phyloP scores from a whole-genome alignment of 768 basidiomycete genomes.

The Kwoniella botswanensis region DNA sequence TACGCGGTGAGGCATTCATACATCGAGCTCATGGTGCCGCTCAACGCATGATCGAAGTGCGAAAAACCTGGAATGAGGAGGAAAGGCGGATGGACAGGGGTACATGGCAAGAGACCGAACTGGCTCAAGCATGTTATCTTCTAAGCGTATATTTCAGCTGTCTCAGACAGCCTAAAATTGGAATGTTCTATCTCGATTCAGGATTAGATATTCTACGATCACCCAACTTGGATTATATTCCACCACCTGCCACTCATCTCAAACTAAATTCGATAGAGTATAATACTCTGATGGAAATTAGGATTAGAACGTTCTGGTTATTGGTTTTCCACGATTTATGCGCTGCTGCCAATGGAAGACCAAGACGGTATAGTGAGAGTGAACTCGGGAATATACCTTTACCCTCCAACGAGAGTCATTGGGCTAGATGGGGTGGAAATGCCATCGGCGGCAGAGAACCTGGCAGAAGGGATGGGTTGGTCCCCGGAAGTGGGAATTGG shows the following conservation, averaged over 20 bases:
- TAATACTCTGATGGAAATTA: constrained; percentile 44
- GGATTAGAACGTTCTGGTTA: constrained; percentile 53
- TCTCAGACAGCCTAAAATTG: constrained; percentile 36
- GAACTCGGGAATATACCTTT: constrained; percentile 45
- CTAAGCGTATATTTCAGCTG: constrained; percentile 46
- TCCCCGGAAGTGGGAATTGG: constrained; percentile 42
- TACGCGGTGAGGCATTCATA: constrained; percentile 50
- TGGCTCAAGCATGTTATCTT: constrained; percentile 45
- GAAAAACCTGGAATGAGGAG: constrained; percentile 34
- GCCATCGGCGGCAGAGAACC: constrained; percentile 29
- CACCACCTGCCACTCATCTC: constrained; percentile 28
- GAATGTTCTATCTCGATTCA: constrained; percentile 44
- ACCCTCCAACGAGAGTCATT: constrained; percentile 47
- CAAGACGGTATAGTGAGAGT: constrained; percentile 36
- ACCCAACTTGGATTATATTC: constrained; percentile 17
- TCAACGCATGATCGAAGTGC: constrained; percentile 28
- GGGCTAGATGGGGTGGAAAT: constrained; percentile 46
- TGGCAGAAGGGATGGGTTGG: constrained; percentile 41
- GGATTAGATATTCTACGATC: constrained; percentile 43
- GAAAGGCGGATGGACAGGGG: constrained; percentile 29
- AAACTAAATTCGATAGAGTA: constrained; percentile 32
- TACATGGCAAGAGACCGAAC: constrained; percentile 55
- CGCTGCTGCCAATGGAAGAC: constrained; percentile 43
- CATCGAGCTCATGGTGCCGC: constrained; percentile 40
- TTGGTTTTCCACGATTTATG: constrained; percentile 51